Evolutionary conservation across 441 rosid species (phyloP).

Genomic region (Populus hybrid): DNA sequence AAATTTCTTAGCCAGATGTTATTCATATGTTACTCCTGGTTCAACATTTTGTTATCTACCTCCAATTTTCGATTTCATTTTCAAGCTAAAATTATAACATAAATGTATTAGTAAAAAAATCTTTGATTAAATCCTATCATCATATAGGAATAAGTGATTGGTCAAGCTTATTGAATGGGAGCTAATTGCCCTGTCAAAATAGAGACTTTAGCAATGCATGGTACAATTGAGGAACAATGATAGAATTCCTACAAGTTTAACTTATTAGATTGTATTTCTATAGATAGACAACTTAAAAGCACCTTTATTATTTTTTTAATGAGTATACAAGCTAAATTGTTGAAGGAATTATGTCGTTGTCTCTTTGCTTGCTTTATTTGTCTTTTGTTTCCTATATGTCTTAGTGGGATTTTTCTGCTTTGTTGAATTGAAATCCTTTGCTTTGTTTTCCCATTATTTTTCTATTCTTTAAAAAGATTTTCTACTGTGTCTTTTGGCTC

Average conservation of each 20-base stretch:
- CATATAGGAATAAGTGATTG: constrained; percentile 96
- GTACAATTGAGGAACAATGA: constrained; percentile 95
- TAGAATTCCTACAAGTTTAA: constrained; percentile 50
- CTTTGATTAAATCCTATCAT: constrained; percentile 35
- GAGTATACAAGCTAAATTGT: background rate
- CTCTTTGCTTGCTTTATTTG: too few species aligned
- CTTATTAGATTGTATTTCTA: too few species aligned
- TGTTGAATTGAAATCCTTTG: too few species aligned
- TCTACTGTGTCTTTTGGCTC: too few species aligned
- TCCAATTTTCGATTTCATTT: background rate
- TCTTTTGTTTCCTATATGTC: too few species aligned
- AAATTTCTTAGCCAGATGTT: background rate
- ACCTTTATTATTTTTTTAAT: background rate
- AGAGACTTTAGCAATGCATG: constrained; percentile 83
- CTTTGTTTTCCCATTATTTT: too few species aligned
- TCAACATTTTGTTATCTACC: background rate
- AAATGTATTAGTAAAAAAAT: background rate
- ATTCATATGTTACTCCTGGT: too few species aligned
- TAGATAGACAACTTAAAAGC: constrained; percentile 29
- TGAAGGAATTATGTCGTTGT: too few species aligned
- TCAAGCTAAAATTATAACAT: too few species aligned
- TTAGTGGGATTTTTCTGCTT: too few species aligned
- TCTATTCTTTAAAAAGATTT: too few species aligned
- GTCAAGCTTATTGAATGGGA: constrained; percentile 97
- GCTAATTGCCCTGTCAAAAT: constrained; percentile 84